Conservation (phyloP, 2,329 filamentous ascomycete genomes). For the Trematosphaeria pertusa region DNA sequence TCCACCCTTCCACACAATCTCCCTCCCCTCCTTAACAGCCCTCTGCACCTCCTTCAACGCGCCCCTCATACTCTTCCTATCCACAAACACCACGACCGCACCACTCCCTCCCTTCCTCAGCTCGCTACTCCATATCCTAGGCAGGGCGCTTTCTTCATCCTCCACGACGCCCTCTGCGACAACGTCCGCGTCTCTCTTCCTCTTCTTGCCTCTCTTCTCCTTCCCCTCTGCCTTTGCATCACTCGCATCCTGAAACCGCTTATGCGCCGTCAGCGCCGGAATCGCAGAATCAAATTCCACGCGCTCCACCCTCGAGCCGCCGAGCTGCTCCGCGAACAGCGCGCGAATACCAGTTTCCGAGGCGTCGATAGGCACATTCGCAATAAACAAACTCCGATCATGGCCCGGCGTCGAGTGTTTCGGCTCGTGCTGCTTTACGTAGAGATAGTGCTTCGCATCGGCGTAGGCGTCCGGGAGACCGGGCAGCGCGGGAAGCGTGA, state of each 20-base stretch:
- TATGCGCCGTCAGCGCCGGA: slow-evolving; percentile 54
- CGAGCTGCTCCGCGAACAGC: slow-evolving; percentile 76
- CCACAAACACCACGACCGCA: slow-evolving; percentile 83
- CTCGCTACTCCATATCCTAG: slow-evolving; percentile 74
- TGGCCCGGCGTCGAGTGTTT: slow-evolving; percentile 67
- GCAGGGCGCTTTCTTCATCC: slow-evolving; percentile 68
- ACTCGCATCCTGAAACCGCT: slow-evolving; percentile 48
- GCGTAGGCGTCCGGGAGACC: slow-evolving; percentile 57
- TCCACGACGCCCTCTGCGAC: slow-evolving; percentile 54
- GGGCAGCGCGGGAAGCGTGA: slow-evolving; percentile 59
- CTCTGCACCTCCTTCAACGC: slow-evolving; percentile 78
- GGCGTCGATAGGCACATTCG: slow-evolving; percentile 86
- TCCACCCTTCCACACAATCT: slow-evolving; percentile 71
- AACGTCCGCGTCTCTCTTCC: slow-evolving; percentile 57
- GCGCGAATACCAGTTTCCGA: slow-evolving; percentile 78
- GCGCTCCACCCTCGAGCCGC: slow-evolving; percentile 77
- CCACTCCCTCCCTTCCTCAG: slow-evolving; percentile 77
- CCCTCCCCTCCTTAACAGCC: slow-evolving; percentile 62
- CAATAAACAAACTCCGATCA: slow-evolving; percentile 84
- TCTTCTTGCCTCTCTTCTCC: slow-evolving; percentile 58
- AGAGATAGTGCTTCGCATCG: slow-evolving; percentile 77
- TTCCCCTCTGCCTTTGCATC: slow-evolving; percentile 47
- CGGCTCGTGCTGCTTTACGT: slow-evolving; percentile 83
- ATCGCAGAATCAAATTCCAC: slow-evolving; percentile 70
- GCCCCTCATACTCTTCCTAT: slow-evolving; percentile 77